phyloP scores from a whole-genome alignment of 371 early-diverging fungal genomes.

The Mucor sp. region DNA sequence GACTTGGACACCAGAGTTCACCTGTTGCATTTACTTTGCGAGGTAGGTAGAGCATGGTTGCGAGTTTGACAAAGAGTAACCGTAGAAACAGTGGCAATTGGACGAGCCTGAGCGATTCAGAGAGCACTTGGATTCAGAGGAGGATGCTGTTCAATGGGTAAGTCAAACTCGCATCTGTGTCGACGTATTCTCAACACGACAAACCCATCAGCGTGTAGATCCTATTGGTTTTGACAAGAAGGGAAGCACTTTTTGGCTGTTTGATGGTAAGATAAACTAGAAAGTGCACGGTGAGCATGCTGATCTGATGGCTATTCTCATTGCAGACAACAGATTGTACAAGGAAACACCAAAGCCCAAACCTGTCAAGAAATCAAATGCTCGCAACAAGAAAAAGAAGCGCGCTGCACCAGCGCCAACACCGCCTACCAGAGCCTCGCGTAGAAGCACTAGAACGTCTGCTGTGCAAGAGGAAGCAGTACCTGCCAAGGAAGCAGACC shows the following conservation, averaged over 20 bases:
- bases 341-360: slow-evolving; percentile 52
- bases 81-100: slow-evolving; percentile 59
- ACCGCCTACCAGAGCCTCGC: slow-evolving; percentile 21
- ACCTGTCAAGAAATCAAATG: slow-evolving; percentile 22
- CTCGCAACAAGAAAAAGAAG: slow-evolving; percentile 14
- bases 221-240: slow-evolving; percentile 71
- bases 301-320: background rate
- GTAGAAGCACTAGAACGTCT: slow-evolving; percentile 1
- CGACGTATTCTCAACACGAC: background rate
- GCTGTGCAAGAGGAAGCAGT: background rate
- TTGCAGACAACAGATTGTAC: slow-evolving; percentile 70
- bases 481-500: background rate
- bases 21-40: slow-evolving; percentile 50
- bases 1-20: slow-evolving; percentile 47
- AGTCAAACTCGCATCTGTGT: background rate
- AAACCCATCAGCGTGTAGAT: slow-evolving; percentile 60
- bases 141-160: slow-evolving; percentile 71
- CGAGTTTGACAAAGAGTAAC: background rate
- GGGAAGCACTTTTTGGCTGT: slow-evolving; percentile 74
- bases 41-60: slow-evolving; percentile 22
- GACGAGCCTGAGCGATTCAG: slow-evolving; percentile 69
- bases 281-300: background rate
- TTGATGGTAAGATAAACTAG: slow-evolving; percentile 62
- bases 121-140: slow-evolving; percentile 54
- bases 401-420: slow-evolving; percentile 4